Percentiles rank a stretch among this genome's conserved stretches.
phyloP scores from a whole-genome alignment of 176 grass and related monocot species.

The Luzula sylvatica region DNA sequence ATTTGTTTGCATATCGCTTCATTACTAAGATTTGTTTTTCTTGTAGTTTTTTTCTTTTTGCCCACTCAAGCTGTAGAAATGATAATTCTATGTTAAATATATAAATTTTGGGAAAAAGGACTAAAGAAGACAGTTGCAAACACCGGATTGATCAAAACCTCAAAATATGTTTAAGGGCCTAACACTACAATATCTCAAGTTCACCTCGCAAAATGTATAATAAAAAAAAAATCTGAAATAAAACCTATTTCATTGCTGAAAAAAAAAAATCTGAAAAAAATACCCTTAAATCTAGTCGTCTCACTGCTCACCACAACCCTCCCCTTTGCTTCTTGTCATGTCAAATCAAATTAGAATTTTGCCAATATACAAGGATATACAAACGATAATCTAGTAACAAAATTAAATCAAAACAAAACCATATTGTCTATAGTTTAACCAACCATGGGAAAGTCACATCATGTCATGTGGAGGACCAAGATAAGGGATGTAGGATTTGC shows the following conservation, averaged over 20 bases:
- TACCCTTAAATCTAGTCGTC: slow-evolving; percentile 22
- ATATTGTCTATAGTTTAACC: slow-evolving; percentile 21
- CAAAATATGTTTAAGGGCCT: slow-evolving; percentile 1
- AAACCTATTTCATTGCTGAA: too few relatives aligned
- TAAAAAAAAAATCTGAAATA: too few relatives aligned
- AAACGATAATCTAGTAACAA: slow-evolving; percentile 23
- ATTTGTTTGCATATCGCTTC: neutral
- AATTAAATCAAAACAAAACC: slow-evolving; percentile 15
- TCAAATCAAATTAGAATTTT: slow-evolving; percentile 33
- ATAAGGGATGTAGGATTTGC: neutral
- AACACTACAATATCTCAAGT: slow-evolving; percentile 14
- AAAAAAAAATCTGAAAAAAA: slow-evolving; percentile 6
- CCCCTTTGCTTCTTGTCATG: slow-evolving; percentile 9
- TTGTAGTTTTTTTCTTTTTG: too few relatives aligned
- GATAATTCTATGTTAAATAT: too few relatives aligned
- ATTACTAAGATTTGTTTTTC: too few relatives aligned
- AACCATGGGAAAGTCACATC: slow-evolving; percentile 21
- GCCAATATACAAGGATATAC: slow-evolving; percentile 13
- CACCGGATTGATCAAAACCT: slow-evolving; percentile 4
- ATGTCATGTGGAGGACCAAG: neutral
- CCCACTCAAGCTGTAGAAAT: too few relatives aligned
- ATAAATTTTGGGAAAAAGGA: neutral
- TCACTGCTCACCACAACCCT: neutral
- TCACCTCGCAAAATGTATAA: slow-evolving; percentile 11
- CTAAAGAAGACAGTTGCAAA: neutral